A percentile compares a stretch with the other conserved stretches of the same genome.
Evolutionary conservation across 768 basidiomycete genomes (phyloP).

Genomic region (Podaxis mareebaensis): DNA sequence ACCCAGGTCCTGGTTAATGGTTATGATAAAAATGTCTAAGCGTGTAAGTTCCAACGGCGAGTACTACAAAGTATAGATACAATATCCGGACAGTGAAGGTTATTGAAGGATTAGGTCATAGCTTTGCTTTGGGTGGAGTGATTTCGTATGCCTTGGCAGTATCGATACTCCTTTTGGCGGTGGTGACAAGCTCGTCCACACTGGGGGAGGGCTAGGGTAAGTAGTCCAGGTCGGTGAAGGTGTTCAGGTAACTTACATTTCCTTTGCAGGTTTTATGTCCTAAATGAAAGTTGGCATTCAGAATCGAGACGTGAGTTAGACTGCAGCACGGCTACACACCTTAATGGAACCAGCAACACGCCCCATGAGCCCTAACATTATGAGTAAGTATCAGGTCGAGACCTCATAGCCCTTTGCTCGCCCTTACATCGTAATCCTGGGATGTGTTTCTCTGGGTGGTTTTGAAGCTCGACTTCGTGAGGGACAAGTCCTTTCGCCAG

Average conservation of each 20-base stretch:
- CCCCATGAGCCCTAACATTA: constrained; percentile 68
- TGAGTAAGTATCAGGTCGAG: not conserved
- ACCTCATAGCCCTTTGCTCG: not conserved
- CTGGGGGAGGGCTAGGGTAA: constrained; percentile 31
- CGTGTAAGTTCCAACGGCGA: not conserved
- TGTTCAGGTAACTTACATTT: constrained; percentile 58
- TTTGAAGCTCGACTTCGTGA: constrained; percentile 70
- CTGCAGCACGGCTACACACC: constrained; percentile 24
- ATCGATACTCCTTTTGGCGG: constrained; percentile 61
- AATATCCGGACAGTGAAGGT: not conserved
- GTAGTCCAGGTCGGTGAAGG: constrained; percentile 15
- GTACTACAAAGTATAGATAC: not conserved
- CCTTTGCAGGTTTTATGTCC: constrained; percentile 82
- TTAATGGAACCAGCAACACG: constrained; percentile 73
- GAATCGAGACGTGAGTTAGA: constrained; percentile 73
- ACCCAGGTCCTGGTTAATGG: not conserved
- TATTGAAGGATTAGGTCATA: constrained; percentile 30
- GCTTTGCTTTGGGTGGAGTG: constrained; percentile 43
- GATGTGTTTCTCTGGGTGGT: constrained; percentile 64
- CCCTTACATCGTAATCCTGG: constrained; percentile 60
- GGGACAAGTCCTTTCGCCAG: constrained; percentile 70
- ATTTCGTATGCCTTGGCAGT: constrained; percentile 41
- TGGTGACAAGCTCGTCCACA: constrained; percentile 79
- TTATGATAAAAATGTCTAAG: not conserved
- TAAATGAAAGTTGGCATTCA: constrained; percentile 52